Conservation (phyloP, 179 eudicot genomes). For the Beta corolliflora region DNA sequence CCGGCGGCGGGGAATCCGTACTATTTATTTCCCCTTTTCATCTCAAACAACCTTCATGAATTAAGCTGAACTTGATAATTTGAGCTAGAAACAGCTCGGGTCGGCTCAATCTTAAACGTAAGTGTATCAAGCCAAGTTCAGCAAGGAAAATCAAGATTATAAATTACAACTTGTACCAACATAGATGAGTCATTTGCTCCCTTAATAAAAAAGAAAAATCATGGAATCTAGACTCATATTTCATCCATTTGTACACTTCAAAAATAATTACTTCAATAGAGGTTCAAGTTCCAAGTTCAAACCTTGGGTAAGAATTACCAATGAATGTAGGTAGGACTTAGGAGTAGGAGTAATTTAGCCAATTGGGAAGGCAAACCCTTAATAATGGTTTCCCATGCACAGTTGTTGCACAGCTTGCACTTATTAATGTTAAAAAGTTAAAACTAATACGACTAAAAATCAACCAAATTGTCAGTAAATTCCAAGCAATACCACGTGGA, state of each 20-base stretch:
- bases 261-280: neutral
- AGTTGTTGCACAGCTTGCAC: no score
- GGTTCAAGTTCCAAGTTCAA: neutral
- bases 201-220: neutral
- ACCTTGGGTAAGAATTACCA: neutral
- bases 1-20: no score
- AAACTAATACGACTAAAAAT: neutral
- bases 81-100: no score
- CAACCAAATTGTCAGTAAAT: slow-evolving; percentile 9
- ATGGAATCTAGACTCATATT: neutral
- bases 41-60: no score
- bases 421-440: neutral
- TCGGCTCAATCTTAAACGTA: no score
- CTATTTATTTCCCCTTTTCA: no score
- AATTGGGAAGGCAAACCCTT: neutral
- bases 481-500: slow-evolving; percentile 11
- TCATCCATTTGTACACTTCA: neutral
- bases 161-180: no score
- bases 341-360: no score
- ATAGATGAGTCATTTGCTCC: no score
- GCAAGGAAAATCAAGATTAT: no score
- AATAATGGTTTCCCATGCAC: neutral
- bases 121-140: no score
- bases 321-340: neutral
- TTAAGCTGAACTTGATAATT: no score